These are phyloP conservation scores for Fusarium nelsonii DNA, from an alignment of 2,329 filamentous ascomycete genomes.

Conservation along the genomic window DNA sequence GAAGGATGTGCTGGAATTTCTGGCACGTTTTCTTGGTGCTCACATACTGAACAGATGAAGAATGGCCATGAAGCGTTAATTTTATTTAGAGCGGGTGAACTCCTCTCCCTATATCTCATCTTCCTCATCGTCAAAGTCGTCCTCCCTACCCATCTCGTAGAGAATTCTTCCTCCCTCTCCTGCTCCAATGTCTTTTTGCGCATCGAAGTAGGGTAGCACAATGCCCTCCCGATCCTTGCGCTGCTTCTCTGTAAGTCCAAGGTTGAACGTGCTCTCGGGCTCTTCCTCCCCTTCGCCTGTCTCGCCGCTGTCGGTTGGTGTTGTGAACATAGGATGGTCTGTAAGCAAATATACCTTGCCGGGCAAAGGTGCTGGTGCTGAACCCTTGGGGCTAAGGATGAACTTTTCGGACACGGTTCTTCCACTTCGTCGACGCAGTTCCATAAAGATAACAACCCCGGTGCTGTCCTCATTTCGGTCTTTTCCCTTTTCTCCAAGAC, in stretches of 20 bases:
- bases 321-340: slow-evolving; percentile 79
- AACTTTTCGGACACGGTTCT: slow-evolving; percentile 79
- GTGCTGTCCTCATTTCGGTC: slow-evolving; percentile 51
- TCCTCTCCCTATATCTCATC: slow-evolving; percentile 77
- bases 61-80: slow-evolving; percentile 5
- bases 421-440: slow-evolving; percentile 86
- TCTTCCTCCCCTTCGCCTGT: slow-evolving; percentile 62
- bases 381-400: slow-evolving; percentile 58
- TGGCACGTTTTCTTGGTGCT: no score
- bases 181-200: slow-evolving; percentile 81
- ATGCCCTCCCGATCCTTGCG: slow-evolving; percentile 87
- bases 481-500: slow-evolving; percentile 67
- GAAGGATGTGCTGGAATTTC: no score
- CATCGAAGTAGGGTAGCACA: slow-evolving; percentile 95
- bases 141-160: slow-evolving; percentile 96
- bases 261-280: slow-evolving; percentile 82
- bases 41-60: neutral
- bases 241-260: slow-evolving; percentile 92
- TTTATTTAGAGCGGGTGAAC: neutral
- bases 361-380: slow-evolving; percentile 28
- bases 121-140: slow-evolving; percentile 96
- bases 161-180: slow-evolving; percentile 93
- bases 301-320: slow-evolving; percentile 53
- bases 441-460: slow-evolving; percentile 83
- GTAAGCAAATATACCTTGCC: slow-evolving; percentile 71